Conservation (phyloP, 2,329 filamentous ascomycete species). For the Juglanconis sp. region DNA sequence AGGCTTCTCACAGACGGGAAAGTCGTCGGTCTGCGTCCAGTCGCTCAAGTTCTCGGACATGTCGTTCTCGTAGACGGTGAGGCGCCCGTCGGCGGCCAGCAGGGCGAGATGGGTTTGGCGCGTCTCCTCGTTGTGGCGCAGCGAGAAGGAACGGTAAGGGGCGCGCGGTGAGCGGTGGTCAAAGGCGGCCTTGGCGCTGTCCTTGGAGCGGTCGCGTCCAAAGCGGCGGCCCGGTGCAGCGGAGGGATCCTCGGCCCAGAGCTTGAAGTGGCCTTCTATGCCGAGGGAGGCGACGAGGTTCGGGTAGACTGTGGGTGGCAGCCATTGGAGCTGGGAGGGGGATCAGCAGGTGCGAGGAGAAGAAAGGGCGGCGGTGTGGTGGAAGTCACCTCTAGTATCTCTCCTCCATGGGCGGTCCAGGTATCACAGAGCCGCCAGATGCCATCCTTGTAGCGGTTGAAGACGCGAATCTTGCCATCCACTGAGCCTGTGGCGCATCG, state of each 20-base stretch:
- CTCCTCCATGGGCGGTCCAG: constrained; percentile 86
- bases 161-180: constrained; percentile 58
- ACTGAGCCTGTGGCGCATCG: constrained; percentile 88
- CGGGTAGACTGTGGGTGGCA: constrained; percentile 81
- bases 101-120: constrained; percentile 82
- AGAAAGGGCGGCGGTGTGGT: not conserved
- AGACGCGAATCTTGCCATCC: constrained; percentile 90
- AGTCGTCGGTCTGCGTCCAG: constrained; percentile 72
- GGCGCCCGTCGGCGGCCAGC: constrained; percentile 75
- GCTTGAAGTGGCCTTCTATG: constrained; percentile 83
- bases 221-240: constrained; percentile 80
- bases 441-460: constrained; percentile 76
- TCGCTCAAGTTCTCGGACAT: constrained; percentile 77
- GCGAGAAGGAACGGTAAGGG: constrained; percentile 77
- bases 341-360: constrained; percentile 19
- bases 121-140: constrained; percentile 77
- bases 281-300: constrained; percentile 84
- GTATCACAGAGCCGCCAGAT: constrained; percentile 79
- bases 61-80: constrained; percentile 81
- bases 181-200: constrained; percentile 47
- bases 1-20: constrained; percentile 69
- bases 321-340: constrained; percentile 75
- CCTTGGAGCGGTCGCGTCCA: constrained; percentile 54
- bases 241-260: constrained; percentile 89
- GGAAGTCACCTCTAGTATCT: constrained; percentile 76